Evolutionary conservation across 1,139 yeast species (phyloP).

Genomic region (Yamadazyma membranifaciens): DNA sequence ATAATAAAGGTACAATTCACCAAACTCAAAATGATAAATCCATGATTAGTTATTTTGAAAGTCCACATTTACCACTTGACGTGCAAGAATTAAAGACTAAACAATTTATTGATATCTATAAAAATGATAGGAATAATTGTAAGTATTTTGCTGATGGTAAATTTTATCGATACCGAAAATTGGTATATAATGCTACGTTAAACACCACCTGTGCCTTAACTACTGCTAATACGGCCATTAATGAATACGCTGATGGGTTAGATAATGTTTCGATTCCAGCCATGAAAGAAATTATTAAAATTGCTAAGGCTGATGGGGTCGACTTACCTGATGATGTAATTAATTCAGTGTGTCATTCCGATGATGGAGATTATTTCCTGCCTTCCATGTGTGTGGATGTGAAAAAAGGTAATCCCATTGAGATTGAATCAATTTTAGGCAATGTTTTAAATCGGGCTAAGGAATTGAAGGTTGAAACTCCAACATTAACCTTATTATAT

Average conservation of each 20-base stretch:
- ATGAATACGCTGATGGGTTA: slow-evolving; percentile 17
- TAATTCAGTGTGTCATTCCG: slow-evolving; percentile 32
- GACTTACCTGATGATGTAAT: slow-evolving; percentile 7
- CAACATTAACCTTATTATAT: slow-evolving; percentile 29
- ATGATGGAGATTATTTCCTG: slow-evolving; percentile 53
- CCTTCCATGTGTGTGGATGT: slow-evolving; percentile 38
- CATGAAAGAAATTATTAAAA: slow-evolving; percentile 59
- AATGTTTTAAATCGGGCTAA: slow-evolving; percentile 16
- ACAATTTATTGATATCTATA: slow-evolving; percentile 49
- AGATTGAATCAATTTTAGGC: slow-evolving; percentile 29
- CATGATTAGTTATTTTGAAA: slow-evolving; percentile 51
- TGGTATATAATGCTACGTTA: slow-evolving; percentile 34
- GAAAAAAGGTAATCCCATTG: slow-evolving; percentile 27
- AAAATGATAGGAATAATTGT: slow-evolving; percentile 35
- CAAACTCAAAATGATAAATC: slow-evolving; percentile 55
- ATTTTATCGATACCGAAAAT: slow-evolving; percentile 59
- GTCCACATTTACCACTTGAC: slow-evolving; percentile 14
- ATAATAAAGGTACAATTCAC: slow-evolving; percentile 48
- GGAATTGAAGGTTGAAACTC: slow-evolving; percentile 17
- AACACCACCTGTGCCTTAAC: slow-evolving; percentile 35
- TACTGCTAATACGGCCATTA: slow-evolving; percentile 27
- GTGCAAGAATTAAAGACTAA: slow-evolving; percentile 27
- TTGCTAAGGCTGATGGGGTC: slow-evolving; percentile 62
- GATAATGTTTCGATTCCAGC: slow-evolving; percentile 44
- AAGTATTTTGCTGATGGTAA: slow-evolving; percentile 43